Conservation (phyloP, 495 filamentous ascomycete genomes). For the Trichocladium uniseriatum region DNA sequence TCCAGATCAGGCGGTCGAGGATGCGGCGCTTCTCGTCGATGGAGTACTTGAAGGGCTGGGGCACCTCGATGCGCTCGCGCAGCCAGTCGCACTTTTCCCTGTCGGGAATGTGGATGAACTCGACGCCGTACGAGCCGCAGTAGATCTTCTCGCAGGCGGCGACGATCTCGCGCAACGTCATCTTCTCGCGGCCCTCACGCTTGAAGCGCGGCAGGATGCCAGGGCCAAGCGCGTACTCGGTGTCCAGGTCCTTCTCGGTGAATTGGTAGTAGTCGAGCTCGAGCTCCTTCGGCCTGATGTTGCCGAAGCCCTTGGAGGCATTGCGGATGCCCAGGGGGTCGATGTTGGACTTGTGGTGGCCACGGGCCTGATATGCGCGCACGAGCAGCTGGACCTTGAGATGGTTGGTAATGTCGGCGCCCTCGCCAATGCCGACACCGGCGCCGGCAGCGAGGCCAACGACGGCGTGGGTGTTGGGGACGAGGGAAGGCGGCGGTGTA, state of each 20-base stretch:
- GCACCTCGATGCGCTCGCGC: constrained; percentile 85
- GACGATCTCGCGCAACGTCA: constrained; percentile 93
- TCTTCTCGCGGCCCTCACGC: constrained; percentile 77
- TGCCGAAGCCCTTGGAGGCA: constrained; percentile 75
- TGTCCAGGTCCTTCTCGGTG: constrained; percentile 86
- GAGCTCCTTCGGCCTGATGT: constrained; percentile 83
- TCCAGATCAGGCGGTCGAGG: constrained; percentile 95
- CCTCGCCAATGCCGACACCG: constrained; percentile 56
- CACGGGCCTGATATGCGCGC: constrained; percentile 93
- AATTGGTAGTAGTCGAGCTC: constrained; percentile 89
- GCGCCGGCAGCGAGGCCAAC: constrained; percentile 64
- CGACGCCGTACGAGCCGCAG: constrained; percentile 91
- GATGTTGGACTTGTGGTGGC: constrained; percentile 95
- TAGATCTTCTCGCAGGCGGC: constrained; percentile 88
- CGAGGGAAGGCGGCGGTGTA: constrained; percentile 83
- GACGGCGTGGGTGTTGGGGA: constrained; percentile 69
- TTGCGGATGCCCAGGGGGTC: constrained; percentile 91
- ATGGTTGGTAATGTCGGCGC: constrained; percentile 85
- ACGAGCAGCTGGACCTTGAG: constrained; percentile 96
- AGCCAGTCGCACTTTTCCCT: constrained; percentile 98
- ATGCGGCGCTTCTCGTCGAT: constrained; percentile 96
- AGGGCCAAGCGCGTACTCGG: constrained; percentile 85
- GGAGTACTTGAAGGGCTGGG: constrained; percentile 88
- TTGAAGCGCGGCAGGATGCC: constrained; percentile 94
- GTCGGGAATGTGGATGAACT: constrained; percentile 98